Evolutionary conservation across 306 rosid genomes (phyloP).

Genomic region (Clitoria ternatea): DNA sequence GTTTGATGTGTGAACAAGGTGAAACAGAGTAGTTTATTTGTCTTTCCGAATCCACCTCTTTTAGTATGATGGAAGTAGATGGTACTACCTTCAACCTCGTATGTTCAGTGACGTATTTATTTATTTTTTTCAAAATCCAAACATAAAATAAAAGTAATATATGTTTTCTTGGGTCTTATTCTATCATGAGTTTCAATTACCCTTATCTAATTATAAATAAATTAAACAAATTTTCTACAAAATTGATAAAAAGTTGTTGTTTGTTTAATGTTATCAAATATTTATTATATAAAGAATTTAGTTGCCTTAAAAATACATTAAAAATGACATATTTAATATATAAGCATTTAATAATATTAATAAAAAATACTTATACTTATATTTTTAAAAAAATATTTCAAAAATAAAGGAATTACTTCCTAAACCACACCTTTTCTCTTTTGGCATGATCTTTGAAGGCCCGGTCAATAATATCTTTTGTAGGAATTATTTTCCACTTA

Average conservation of each 20-base stretch:
- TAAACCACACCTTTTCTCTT: slow-evolving; percentile 51
- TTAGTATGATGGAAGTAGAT: background rate
- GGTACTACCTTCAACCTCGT: background rate
- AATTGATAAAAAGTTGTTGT: too few species aligned
- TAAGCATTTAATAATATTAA: too few species aligned
- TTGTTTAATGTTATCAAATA: too few species aligned
- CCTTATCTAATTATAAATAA: too few species aligned
- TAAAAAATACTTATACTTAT: too few species aligned
- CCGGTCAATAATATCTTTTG: slow-evolving; percentile 62
- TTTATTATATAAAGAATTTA: too few species aligned
- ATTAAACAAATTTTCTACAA: too few species aligned
- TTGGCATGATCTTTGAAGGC: slow-evolving; percentile 72
- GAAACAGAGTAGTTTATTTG: background rate
- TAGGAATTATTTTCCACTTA: slow-evolving; percentile 83
- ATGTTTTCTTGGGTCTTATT: background rate
- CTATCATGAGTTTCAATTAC: background rate
- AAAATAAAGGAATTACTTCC: too few species aligned
- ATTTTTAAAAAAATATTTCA: too few species aligned
- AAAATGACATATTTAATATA: too few species aligned
- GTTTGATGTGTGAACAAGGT: background rate
- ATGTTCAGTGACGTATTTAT: background rate
- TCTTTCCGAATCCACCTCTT: background rate
- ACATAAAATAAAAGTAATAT: background rate
- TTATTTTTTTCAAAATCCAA: background rate
- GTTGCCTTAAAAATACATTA: too few species aligned